Evolutionary conservation across 208 protist species (phyloP).

Genomic region (Tritrichomonas foetus): DNA sequence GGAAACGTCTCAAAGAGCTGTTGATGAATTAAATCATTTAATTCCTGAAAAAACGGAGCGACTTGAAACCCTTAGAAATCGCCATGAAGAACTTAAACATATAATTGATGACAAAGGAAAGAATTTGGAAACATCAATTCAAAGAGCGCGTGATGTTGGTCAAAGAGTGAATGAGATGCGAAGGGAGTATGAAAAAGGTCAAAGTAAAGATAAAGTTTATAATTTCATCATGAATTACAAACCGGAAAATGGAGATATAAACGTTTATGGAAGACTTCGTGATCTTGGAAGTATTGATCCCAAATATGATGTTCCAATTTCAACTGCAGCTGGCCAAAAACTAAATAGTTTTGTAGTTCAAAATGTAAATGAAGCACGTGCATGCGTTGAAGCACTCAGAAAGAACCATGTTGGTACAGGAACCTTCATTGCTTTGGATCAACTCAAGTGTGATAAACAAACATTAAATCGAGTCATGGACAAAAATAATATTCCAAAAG

Average conservation of each 20-base stretch:
- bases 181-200: neutral
- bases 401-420: constrained; percentile 80
- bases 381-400: constrained; percentile 74
- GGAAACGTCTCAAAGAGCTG: neutral
- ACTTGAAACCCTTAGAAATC: neutral
- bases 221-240: constrained; percentile 47
- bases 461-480: constrained; percentile 64
- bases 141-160: neutral
- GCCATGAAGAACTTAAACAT: neutral
- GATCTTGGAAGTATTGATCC: constrained; percentile 90
- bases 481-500: constrained; percentile 82
- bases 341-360: constrained; percentile 95
- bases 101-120: neutral
- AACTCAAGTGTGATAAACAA: neutral
- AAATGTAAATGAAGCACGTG: constrained; percentile 72
- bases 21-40: neutral
- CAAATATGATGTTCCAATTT: constrained; percentile 91
- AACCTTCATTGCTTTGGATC: constrained; percentile 92
- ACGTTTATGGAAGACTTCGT: constrained; percentile 84
- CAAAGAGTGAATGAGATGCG: neutral
- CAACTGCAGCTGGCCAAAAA: constrained; percentile 77
- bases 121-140: neutral
- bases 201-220: neutral
- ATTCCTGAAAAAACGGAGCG: neutral
- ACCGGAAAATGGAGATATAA: constrained; percentile 48